Percentiles rank a stretch among this genome's conserved stretches.
phyloP scores from a whole-genome alignment of 345 rosid species.

The Firmiana major region DNA sequence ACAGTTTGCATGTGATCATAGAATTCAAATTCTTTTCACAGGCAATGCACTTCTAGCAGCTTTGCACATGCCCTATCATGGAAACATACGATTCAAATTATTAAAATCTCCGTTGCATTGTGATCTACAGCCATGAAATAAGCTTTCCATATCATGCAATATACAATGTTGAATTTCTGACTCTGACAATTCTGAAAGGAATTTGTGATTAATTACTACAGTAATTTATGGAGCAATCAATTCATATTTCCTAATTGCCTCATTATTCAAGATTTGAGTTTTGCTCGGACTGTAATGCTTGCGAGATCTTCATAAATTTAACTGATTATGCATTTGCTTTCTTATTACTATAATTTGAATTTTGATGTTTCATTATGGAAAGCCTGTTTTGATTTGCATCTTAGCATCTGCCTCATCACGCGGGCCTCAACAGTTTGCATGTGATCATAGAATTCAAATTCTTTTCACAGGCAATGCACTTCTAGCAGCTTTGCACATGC shows the following conservation, averaged over 20 bases:
- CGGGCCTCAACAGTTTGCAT: background rate
- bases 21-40: background rate
- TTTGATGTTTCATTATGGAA: background rate
- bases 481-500: background rate
- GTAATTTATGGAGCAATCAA: background rate
- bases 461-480: background rate
- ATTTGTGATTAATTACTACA: background rate
- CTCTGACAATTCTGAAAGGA: background rate
- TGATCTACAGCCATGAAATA: background rate
- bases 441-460: background rate
- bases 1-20: background rate
- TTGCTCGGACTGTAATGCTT: background rate
- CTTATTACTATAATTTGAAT: background rate
- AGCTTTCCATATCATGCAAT: background rate
- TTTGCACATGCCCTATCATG: background rate
- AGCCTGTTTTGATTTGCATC: background rate
- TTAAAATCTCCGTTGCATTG: background rate
- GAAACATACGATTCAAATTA: background rate
- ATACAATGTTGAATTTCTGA: background rate
- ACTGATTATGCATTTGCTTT: background rate
- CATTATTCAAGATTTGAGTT: background rate
- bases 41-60: background rate
- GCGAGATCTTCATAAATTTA: background rate
- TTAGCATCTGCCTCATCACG: too few relatives aligned
- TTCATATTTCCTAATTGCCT: background rate